A percentile compares a stretch with the other conserved stretches of the same genome.
These are phyloP conservation scores for Casuarina glauca DNA, from an alignment of 306 rosid species.

Conservation along the genomic window DNA sequence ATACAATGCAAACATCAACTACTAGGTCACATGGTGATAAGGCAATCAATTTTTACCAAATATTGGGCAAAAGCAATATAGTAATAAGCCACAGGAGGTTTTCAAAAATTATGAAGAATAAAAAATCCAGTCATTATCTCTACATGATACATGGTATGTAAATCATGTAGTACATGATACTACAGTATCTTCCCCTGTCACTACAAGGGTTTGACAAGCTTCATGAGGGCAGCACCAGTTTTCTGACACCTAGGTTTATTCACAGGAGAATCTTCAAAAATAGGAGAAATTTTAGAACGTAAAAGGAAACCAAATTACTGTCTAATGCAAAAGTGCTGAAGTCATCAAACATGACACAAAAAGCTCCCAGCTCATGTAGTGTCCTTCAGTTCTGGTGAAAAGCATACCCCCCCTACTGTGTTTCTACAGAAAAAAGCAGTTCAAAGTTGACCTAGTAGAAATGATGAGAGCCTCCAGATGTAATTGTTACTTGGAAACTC, in stretches of 20 bases:
- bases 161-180: neutral
- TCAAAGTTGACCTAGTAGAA: neutral
- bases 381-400: neutral
- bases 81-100: neutral
- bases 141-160: neutral
- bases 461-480: neutral
- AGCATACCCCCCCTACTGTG: neutral
- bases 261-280: neutral
- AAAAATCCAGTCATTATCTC: neutral
- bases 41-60: slow-evolving; percentile 9
- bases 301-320: neutral
- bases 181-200: neutral
- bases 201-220: neutral
- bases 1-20: neutral
- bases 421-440: neutral
- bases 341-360: neutral
- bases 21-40: neutral
- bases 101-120: neutral
- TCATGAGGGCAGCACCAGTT: neutral
- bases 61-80: neutral
- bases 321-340: neutral
- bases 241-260: neutral
- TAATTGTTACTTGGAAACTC: neutral
- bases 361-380: neutral
- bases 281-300: neutral